Percentiles rank a stretch among this genome's conserved stretches.
These are phyloP conservation scores for Aureobasidium namibiae DNA, from an alignment of 2,329 filamentous ascomycete genomes.

Conservation along the genomic window DNA sequence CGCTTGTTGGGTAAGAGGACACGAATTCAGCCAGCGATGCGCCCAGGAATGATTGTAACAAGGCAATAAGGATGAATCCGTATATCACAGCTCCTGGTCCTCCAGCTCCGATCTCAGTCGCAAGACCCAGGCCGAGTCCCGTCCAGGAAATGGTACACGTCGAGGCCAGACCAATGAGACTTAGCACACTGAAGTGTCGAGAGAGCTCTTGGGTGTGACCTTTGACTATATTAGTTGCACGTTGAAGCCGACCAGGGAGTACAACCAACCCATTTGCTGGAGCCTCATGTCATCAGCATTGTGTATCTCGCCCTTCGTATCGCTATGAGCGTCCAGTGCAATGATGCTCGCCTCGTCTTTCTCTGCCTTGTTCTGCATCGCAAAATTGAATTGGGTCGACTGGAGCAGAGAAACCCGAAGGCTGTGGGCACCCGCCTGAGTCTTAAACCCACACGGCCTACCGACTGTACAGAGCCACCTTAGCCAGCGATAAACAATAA, in stretches of 20 bases:
- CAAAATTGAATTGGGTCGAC: not conserved
- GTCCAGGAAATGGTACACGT: constrained; percentile 16
- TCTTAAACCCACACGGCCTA: no score
- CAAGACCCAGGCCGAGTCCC: constrained; percentile 14
- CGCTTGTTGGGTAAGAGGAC: constrained; percentile 15
- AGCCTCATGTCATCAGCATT: not conserved
- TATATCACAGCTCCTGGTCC: constrained; percentile 16
- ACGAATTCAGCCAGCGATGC: constrained; percentile 17
- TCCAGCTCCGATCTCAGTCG: constrained; percentile 13
- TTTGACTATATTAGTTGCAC: not conserved
- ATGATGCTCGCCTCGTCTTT: not conserved
- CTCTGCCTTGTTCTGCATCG: not conserved
- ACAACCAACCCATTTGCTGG: not conserved
- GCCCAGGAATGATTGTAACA: constrained; percentile 17
- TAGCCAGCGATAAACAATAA: not conserved
- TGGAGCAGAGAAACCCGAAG: not conserved
- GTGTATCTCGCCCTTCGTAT: not conserved
- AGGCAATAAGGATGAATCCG: constrained; percentile 15
- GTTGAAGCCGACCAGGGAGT: not conserved
- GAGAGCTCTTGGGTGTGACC: constrained; percentile 5
- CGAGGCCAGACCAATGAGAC: constrained; percentile 9
- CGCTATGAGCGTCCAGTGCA: not conserved
- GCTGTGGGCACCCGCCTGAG: not conserved
- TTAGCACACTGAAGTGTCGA: constrained; percentile 6
- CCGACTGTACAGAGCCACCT: no score